phyloP scores from a whole-genome alignment of 2,329 filamentous ascomycete species.

The Fusarium sp. region DNA sequence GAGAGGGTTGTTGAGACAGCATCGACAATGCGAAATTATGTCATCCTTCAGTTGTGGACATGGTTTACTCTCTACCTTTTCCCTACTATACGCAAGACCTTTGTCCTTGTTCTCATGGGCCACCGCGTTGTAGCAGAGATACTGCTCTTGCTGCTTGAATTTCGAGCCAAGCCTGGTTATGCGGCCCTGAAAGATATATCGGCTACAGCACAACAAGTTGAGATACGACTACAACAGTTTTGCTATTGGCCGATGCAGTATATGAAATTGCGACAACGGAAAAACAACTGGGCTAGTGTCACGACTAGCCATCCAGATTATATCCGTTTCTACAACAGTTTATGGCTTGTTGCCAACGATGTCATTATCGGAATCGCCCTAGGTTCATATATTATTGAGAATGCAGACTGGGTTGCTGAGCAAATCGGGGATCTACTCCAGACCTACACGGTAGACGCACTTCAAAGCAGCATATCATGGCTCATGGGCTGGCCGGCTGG shows the following conservation, averaged over 20 bases:
- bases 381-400: constrained; percentile 96
- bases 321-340: constrained; percentile 97
- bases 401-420: constrained; percentile 82
- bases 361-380: constrained; percentile 97
- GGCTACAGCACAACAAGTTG: constrained; percentile 94
- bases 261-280: constrained; percentile 85
- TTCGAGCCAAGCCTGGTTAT: constrained; percentile 78
- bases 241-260: constrained; percentile 99
- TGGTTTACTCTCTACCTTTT: constrained; percentile 78
- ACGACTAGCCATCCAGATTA: constrained; percentile 97
- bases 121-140: constrained; percentile 84
- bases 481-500: constrained; percentile 95
- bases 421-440: constrained; percentile 79
- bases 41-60: constrained; percentile 73
- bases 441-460: constrained; percentile 85
- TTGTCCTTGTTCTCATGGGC: constrained; percentile 79
- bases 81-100: constrained; percentile 75
- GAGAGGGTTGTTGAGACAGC: constrained; percentile 95
- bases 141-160: constrained; percentile 82
- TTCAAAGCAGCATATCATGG: constrained; percentile 91
- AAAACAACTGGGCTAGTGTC: constrained; percentile 93
- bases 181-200: constrained; percentile 94
- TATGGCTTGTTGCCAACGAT: constrained; percentile 98
- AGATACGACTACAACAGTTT: constrained; percentile 96
- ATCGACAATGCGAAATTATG: constrained; percentile 80